Evolutionary conservation across 331 rosid species (phyloP), one percentile per base, ranked within the genome.

Genomic region (Spiraea crenata): DNA sequence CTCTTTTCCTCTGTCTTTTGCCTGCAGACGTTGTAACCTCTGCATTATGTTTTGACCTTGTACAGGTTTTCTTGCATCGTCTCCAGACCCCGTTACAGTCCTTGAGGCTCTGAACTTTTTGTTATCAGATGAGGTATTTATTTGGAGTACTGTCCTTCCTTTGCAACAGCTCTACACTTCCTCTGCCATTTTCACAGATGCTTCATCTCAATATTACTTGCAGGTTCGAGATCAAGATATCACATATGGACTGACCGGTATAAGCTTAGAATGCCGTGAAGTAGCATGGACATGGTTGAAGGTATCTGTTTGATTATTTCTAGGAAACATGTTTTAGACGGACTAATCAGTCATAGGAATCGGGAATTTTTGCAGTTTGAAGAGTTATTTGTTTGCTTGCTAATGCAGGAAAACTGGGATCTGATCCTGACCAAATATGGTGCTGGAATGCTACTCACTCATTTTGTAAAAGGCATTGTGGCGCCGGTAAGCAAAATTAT

Each of bases 391-490:
- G 14, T 51, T 69, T 45, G 76, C 74, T 63, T 70, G 63, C 16
- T 65, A 77, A 54, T 79, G 87, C 88, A 90, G 93, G 89, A 82
- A 56, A 90, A 90, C 17, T 85, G 88, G 96, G 96, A 82, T 34
- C 71, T 74, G 70, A 84, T 90, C 64, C 76, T 85, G 40, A 66
- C 61, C 65, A 90, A 82, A 74, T 85, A 80, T 69, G 91, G 90
- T 46, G 76, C 62, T 63, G 85, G 80, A 16, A 20, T 82, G 57
- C 74, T 85, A 44, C 89, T 90, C 52, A 74, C 86, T 42, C 42
- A 20, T 64, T 85, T 87, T 73, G 55, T 85, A 37, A 65, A 6
- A 57, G 9, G n/a, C 61, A 79, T 82, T 56, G 72, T 85, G 67
- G 72, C 88, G 25, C 78, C 51, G 81, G 87, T 87, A 82, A 75